A percentile compares a stretch with the other conserved stretches of the same genome.
Conservation (phyloP, 2,329 filamentous ascomycete species). For the Epicoccum nigrum region DNA sequence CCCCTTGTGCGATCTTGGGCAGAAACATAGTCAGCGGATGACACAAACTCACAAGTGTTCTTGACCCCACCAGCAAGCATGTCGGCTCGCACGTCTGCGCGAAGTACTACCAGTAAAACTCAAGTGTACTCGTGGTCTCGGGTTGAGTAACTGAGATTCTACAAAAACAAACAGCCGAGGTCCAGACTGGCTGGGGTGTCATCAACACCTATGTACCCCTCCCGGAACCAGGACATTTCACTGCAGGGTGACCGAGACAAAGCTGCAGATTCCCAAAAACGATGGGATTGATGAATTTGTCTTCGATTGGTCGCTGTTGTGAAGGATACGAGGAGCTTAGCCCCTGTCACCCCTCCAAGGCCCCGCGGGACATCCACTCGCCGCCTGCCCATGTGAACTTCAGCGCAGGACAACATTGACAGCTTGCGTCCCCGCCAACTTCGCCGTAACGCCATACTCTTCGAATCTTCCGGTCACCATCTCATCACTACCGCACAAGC, state of each 20-base stretch:
- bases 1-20: too few species aligned
- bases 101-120: neutral
- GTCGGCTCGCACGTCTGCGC: neutral
- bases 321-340: slow-evolving; percentile 12
- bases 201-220: slow-evolving; percentile 1
- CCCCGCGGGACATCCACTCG: slow-evolving; percentile 6
- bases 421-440: slow-evolving; percentile 6
- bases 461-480: neutral
- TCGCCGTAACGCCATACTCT: neutral
- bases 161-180: slow-evolving; percentile 4
- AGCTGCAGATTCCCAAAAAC: neutral
- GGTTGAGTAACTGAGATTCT: neutral
- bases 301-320: slow-evolving; percentile 11
- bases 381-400: slow-evolving; percentile 7
- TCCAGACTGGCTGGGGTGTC: neutral
- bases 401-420: slow-evolving; percentile 3
- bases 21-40: too few species aligned
- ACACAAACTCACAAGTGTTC: neutral
- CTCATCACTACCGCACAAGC: neutral
- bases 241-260: neutral
- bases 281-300: neutral
- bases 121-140: neutral
- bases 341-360: slow-evolving; percentile 15
- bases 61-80: neutral
- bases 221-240: slow-evolving; percentile 1